These are phyloP conservation scores for Circinella minor DNA, from an alignment of 371 early-diverging fungal species.

Conservation along the genomic window DNA sequence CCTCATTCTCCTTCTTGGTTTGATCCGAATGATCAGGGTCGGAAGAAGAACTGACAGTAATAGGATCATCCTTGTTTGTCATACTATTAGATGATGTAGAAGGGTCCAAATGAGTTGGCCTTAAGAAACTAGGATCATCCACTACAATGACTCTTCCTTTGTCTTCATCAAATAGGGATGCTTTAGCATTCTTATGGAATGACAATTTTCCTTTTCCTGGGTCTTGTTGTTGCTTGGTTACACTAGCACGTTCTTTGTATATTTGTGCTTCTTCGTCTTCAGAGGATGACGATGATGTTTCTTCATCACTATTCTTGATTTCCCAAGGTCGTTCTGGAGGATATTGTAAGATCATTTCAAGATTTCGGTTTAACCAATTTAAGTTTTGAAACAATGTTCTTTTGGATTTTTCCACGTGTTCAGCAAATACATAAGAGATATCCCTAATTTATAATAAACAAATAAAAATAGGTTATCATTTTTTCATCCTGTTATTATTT, in stretches of 20 bases:
- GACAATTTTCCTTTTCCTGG: neutral
- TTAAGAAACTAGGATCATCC: slow-evolving; percentile 32
- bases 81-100: too few species aligned
- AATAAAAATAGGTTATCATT: neutral
- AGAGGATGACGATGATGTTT: too few species aligned
- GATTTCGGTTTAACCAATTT: slow-evolving; percentile 71
- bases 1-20: too few species aligned
- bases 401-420: slow-evolving; percentile 39
- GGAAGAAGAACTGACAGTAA: too few species aligned
- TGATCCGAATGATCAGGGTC: too few species aligned
- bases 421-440: slow-evolving; percentile 56
- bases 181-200: neutral
- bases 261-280: too few species aligned
- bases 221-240: neutral
- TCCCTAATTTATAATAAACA: slow-evolving; percentile 26
- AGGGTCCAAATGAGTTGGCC: slow-evolving; percentile 10
- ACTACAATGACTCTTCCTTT: slow-evolving; percentile 39
- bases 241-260: neutral
- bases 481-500: neutral
- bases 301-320: neutral
- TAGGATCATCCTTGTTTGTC: too few species aligned
- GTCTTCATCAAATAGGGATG: slow-evolving; percentile 2
- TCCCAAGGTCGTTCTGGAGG: slow-evolving; percentile 23
- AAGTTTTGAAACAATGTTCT: slow-evolving; percentile 58
- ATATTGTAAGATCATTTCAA: slow-evolving; percentile 30